phyloP scores from a whole-genome alignment of 805 yeast species.

The Yamadazyma kitorensis region DNA sequence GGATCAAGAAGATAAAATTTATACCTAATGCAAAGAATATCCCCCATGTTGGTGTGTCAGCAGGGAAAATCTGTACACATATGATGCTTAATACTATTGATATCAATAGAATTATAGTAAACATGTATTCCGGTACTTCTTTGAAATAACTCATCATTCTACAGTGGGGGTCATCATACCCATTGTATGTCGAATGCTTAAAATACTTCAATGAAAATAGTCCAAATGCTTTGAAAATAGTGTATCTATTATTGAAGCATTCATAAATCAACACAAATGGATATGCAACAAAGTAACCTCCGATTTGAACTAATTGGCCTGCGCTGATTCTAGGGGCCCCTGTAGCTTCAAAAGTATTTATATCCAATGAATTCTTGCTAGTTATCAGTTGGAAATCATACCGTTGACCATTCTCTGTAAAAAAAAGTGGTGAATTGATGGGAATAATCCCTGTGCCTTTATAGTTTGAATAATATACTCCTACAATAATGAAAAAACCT shows the following conservation, averaged over 20 bases:
- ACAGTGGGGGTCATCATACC: conserved; percentile 25
- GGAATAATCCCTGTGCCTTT: conserved; percentile 23
- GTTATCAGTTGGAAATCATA: conserved; percentile 44
- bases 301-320: conserved; percentile 24
- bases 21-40: conserved; percentile 28
- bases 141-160: conserved; percentile 26
- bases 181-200: conserved; percentile 20
- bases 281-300: conserved; percentile 25
- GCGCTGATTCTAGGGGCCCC: conserved; percentile 31
- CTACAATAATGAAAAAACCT: conserved; percentile 17
- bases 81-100: conserved; percentile 26
- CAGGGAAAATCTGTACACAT: conserved; percentile 24
- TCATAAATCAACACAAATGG: conserved; percentile 42
- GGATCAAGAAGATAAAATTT: conserved; percentile 26
- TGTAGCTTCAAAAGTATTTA: conserved; percentile 16
- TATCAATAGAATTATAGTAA: conserved; percentile 19
- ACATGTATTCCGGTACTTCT: conserved; percentile 29
- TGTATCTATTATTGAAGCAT: conserved; percentile 19
- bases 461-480: conserved; percentile 19
- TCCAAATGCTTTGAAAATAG: conserved; percentile 15
- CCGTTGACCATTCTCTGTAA: conserved; percentile 44
- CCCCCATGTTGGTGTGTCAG: conserved; percentile 29
- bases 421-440: conserved; percentile 44
- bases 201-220: background rate
- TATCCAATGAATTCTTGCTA: conserved; percentile 27